Base-by-base conservation (phyloP, 1,139 yeast genomes). In the Hemisphaericaspora subhashii region DNA sequence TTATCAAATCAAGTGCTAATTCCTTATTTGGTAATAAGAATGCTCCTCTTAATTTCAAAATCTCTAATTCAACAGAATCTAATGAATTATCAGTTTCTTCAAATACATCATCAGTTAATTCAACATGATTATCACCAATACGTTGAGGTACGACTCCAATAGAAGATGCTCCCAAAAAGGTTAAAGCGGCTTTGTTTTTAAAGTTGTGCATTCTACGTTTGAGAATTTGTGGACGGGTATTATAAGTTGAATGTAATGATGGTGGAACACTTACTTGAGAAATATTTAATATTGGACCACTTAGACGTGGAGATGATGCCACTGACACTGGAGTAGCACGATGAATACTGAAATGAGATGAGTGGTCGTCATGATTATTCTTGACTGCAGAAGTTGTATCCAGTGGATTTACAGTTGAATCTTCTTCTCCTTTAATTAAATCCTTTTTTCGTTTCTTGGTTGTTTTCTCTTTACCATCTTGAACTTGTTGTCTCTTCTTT, bases 1-100 rank as follows among this genome's bases (percentile, higher is more conserved):
- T 72, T 31, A 86, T 74, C 46, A 83, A 68, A 48, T 79, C 85
- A 49, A 77, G 77, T 40, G 86, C 75, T 13, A 84, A 66, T 32
- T 75, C 80, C 33, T 73, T 66, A 20, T 80, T 75, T 0, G 95
- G 95, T 30, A 86, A 59, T 34, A 77, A 62, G 52, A 86, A 85
- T 4, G 92, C 88, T 2, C 94, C 94, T 44, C 86, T 67, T 41
- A 81, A 55, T 52, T 81, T 77, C 47, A 86, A 66, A 39, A 83
- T 76, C 53, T 83, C 86, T 52, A 82, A 69, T 49, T 86, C 92
- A 20, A 79, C 84, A 5, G 81, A 74, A 54, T 82, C 88, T 40
- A 83, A 55, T 13, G 68, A 63, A 35, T 55, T 63, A 34, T 72
- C 71, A 15, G 47, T 52, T 4, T 55, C 45, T 26, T 68, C 74